These are phyloP conservation scores for Collybia nuda DNA, from an alignment of 768 basidiomycete species.

Conservation along the genomic window DNA sequence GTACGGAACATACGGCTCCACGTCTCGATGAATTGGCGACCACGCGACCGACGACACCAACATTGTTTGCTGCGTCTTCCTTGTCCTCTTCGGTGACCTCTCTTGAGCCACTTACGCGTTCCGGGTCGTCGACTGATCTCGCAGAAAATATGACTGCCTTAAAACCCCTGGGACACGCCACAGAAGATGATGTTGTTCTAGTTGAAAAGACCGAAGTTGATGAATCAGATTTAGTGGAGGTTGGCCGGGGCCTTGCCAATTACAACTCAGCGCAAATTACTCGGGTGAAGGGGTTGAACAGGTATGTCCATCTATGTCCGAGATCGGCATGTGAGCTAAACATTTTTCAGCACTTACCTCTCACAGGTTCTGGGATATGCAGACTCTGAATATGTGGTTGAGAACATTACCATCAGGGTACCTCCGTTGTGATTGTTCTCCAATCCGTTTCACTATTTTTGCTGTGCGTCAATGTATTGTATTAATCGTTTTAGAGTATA, in stretches of 20 bases:
- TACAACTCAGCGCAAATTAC: slow-evolving; percentile 94
- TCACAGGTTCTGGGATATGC: slow-evolving; percentile 85
- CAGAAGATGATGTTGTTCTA: slow-evolving; percentile 29
- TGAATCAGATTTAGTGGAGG: slow-evolving; percentile 76
- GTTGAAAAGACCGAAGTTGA: slow-evolving; percentile 32
- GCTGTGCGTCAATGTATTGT: too few species aligned
- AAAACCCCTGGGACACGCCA: slow-evolving; percentile 16
- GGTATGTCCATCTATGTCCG: slow-evolving; percentile 48
- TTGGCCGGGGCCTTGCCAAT: slow-evolving; percentile 92
- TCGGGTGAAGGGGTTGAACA: slow-evolving; percentile 86
- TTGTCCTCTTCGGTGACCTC: slow-evolving; percentile 46
- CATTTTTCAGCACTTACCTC: slow-evolving; percentile 66
- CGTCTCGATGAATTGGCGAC: slow-evolving; percentile 38
- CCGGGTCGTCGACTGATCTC: slow-evolving; percentile 36
- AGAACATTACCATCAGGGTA: slow-evolving; percentile 83
- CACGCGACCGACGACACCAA: slow-evolving; percentile 60
- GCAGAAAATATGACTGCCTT: slow-evolving; percentile 19
- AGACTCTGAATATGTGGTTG: slow-evolving; percentile 96
- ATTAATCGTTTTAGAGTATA: too few species aligned
- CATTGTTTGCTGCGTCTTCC: slow-evolving; percentile 37
- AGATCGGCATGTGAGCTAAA: too few species aligned
- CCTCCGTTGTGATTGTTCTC: slow-evolving; percentile 33
- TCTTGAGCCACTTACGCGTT: slow-evolving; percentile 41
- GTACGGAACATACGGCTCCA: slow-evolving; percentile 22
- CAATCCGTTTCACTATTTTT: too few species aligned